Conservation (phyloP, 1,284 basidiomycete genomes). For the Kwoniella shivajii region DNA sequence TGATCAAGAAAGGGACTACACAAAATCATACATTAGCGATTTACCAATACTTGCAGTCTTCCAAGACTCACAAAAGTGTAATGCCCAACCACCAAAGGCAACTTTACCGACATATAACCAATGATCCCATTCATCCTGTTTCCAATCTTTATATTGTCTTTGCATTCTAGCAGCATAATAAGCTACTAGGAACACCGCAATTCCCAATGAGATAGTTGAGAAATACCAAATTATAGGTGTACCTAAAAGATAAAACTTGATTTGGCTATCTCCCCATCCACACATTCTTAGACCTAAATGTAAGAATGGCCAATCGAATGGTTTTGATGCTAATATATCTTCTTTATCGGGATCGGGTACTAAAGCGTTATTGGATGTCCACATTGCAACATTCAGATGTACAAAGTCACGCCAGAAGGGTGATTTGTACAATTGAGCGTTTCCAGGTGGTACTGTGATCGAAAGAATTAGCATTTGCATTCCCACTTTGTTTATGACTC, state of each 20-base stretch:
- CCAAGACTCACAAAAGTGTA: conserved; percentile 77
- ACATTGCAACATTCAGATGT: conserved; percentile 99
- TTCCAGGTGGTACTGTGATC: conserved; percentile 72
- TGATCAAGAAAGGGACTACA: conserved; percentile 88
- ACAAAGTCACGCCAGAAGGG: conserved; percentile 96
- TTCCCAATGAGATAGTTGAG: conserved; percentile 67
- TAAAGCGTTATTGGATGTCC: conserved; percentile 98
- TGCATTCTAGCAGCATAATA: conserved; percentile 81
- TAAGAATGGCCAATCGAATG: conserved; percentile 92
- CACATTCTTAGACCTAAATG: conserved; percentile 92
- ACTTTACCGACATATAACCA: conserved; percentile 92
- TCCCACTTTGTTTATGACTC: neutral
- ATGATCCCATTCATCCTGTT: conserved; percentile 79
- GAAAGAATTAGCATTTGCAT: neutral
- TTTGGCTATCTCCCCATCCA: conserved; percentile 84
- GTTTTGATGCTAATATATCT: conserved; percentile 90
- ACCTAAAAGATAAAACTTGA: conserved; percentile 93
- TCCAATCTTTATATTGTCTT: conserved; percentile 87
- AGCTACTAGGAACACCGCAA: conserved; percentile 60
- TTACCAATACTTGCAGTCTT: neutral
- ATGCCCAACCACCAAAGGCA: conserved; percentile 85
- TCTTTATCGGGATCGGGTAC: conserved; percentile 97
- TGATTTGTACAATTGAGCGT: conserved; percentile 81
- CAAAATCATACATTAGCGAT: neutral
- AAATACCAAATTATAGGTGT: conserved; percentile 94